Evolutionary conservation across 75 land plant species (phyloP).

Genomic region (Picea sitchensis): DNA sequence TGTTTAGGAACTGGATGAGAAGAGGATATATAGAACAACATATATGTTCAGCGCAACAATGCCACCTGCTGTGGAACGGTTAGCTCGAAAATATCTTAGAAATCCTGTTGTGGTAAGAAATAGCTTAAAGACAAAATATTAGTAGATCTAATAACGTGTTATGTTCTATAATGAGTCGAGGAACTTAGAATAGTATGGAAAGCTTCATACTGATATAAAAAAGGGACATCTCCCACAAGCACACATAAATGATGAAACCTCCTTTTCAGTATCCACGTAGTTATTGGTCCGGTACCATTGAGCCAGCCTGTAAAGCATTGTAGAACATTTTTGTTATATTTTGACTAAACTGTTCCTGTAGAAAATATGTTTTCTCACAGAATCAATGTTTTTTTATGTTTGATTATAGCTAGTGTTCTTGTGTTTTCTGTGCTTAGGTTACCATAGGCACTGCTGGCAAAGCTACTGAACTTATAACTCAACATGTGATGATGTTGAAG

Average conservation of each 20-base stretch:
- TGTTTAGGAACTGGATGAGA: constrained; percentile 83
- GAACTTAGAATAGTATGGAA: background rate
- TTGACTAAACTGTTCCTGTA: background rate
- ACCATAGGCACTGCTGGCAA: constrained; percentile 97
- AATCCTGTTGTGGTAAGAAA: constrained; percentile 92
- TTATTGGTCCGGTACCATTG: background rate
- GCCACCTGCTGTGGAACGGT: constrained; percentile 95
- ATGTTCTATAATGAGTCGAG: background rate
- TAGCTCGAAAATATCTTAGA: constrained; percentile 90
- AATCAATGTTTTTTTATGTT: background rate
- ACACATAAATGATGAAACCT: background rate
- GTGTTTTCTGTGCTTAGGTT: constrained; percentile 17
- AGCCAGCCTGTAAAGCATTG: no score
- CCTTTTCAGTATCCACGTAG: background rate
- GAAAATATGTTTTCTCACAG: background rate
- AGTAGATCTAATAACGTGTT: background rate
- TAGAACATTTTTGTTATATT: background rate
- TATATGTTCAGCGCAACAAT: constrained; percentile 99
- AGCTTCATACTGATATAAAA: background rate
- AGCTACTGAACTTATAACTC: constrained; percentile 90
- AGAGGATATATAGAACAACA: constrained; percentile 89
- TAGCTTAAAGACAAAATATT: background rate
- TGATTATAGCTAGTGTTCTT: background rate
- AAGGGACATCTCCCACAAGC: background rate
- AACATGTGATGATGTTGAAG: constrained; percentile 89